Base-by-base conservation (phyloP, 225 moss, liverwort and hornwort species). In the Pseudoscleropodium purum region DNA sequence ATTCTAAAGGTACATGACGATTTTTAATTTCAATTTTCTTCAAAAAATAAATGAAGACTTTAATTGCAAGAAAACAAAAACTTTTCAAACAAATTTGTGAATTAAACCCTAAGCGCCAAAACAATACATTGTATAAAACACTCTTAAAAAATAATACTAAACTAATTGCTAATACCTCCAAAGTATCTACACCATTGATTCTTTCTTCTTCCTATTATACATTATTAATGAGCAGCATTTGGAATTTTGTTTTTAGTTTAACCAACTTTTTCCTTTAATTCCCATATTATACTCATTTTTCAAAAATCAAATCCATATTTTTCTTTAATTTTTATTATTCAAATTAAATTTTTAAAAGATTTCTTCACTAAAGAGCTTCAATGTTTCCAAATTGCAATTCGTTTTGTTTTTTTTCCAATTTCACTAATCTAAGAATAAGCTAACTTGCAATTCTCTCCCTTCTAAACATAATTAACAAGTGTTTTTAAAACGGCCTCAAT, bases 151-250 rank as follows among this genome's bases (percentile, higher is more conserved):
- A 49, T 2, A 7, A 75, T 13, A 75, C 12, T 51, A 33, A 31
- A 49, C 7, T 7, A 15, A 51, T 9, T 75, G 33, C 4, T 19
- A 19, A 2, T 33, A 75, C 49, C 49, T 49, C 2, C 11, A 75
- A 75, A 33, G 13, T 13, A 51, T 33, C 6, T 49, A 7, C 7
- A 18, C 1, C 1, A 2, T 73, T 16, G 16, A 25, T 75, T 47
- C 2, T 31, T 74, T 74, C 10, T 45, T 74, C 30, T 45, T 29
- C 27, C 8, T 18, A 75, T 11, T 12, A 51, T 51, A 51, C 19
- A 49, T 19, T 6, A 18, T 0, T 43, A 2, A 18, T 47, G 73
- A 15, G 1, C 5, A 29, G 1, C 5, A 3, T 29, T 43, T 1
- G 0, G 2, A 9, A 43, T 26, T 9, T 39, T 27, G 47, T 69